Conservation (phyloP, 345 rosid genomes). For the Erodium maritimum region DNA sequence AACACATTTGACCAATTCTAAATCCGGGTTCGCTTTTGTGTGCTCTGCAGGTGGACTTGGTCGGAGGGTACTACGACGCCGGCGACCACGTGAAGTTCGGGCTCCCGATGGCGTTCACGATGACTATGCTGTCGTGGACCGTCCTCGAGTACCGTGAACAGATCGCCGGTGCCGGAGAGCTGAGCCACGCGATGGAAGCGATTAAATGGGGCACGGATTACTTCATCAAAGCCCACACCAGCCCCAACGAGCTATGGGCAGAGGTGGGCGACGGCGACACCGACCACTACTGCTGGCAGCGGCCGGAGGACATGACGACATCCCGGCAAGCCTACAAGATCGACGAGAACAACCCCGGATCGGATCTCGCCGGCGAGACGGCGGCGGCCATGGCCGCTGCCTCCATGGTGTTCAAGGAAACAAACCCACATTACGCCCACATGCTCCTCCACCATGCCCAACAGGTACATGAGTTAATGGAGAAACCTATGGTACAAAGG, state of each 20-base stretch:
- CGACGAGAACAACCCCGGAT: conserved; percentile 80
- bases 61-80: conserved; percentile 93
- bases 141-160: conserved; percentile 55
- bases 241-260: conserved; percentile 75
- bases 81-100: conserved; percentile 96
- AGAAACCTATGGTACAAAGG: too few relatives aligned
- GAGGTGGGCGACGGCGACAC: conserved; percentile 95
- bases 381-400: conserved; percentile 97
- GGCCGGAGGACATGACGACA: conserved; percentile 98
- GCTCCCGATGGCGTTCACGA: conserved; percentile 91
- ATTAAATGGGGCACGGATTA: conserved; percentile 96
- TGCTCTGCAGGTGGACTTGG: conserved; percentile 63
- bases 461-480: conserved; percentile 31
- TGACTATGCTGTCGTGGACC: conserved; percentile 89
- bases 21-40: too few relatives aligned
- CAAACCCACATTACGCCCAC: conserved; percentile 76
- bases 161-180: conserved; percentile 55
- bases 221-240: conserved; percentile 84
- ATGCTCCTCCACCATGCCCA: conserved; percentile 86
- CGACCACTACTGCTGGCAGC: conserved; percentile 96
- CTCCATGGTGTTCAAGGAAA: conserved; percentile 58
- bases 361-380: conserved; percentile 86
- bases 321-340: conserved; percentile 76
- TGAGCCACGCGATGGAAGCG: conserved; percentile 67
- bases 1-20: too few relatives aligned